phyloP scores from a whole-genome alignment of 768 basidiomycete species.

The Dacryopinax primogenitus region DNA sequence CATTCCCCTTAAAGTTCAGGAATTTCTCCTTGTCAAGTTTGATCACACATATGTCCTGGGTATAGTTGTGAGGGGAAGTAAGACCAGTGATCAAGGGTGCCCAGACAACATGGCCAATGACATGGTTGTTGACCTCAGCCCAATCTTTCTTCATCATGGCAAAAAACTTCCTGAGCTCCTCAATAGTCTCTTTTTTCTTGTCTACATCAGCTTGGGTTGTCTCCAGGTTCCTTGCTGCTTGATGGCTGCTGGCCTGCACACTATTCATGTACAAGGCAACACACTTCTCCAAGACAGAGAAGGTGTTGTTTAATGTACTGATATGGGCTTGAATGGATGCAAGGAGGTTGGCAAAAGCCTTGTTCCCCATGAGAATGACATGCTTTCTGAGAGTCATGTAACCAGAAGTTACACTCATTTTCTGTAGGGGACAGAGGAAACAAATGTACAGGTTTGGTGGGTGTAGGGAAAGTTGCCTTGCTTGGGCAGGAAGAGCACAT shows the following conservation, averaged over 20 bases:
- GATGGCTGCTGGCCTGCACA: slow-evolving; percentile 18
- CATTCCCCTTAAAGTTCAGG: slow-evolving; percentile 27
- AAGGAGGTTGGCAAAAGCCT: slow-evolving; percentile 25
- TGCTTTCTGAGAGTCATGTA: slow-evolving; percentile 27
- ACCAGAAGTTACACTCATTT: slow-evolving; percentile 24
- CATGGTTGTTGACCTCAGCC: slow-evolving; percentile 25
- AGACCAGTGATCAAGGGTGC: slow-evolving; percentile 28
- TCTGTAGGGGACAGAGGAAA: slow-evolving; percentile 21
- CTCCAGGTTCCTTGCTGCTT: slow-evolving; percentile 19
- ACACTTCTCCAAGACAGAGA: slow-evolving; percentile 19
- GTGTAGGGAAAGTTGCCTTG: slow-evolving; percentile 23
- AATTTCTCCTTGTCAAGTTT: slow-evolving; percentile 32
- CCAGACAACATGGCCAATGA: slow-evolving; percentile 32
- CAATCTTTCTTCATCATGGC: slow-evolving; percentile 27
- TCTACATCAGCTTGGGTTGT: slow-evolving; percentile 18
- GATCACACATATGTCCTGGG: slow-evolving; percentile 31
- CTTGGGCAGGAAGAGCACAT: slow-evolving; percentile 14
- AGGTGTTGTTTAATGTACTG: slow-evolving; percentile 18
- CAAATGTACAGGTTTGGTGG: slow-evolving; percentile 24
- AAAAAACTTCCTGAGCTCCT: slow-evolving; percentile 28
- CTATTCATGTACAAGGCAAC: slow-evolving; percentile 17
- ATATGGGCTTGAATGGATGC: slow-evolving; percentile 27
- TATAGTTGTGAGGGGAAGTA: slow-evolving; percentile 27
- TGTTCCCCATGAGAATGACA: slow-evolving; percentile 29
- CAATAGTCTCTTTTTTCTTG: slow-evolving; percentile 21